These are phyloP conservation scores for Starmera quercuum DNA, from an alignment of 805 yeast genomes.

Conservation along the genomic window DNA sequence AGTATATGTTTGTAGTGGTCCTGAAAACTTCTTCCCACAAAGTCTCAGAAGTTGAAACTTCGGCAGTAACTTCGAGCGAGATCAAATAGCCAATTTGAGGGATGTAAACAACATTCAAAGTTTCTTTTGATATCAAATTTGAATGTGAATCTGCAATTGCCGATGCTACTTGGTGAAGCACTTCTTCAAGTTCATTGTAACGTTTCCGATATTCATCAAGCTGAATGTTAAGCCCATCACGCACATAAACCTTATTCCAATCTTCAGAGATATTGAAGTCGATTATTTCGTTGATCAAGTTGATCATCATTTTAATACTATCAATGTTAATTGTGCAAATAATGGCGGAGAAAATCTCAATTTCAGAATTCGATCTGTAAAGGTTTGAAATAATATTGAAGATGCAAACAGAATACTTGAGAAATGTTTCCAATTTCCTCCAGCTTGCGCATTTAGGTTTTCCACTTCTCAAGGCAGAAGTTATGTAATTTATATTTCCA, in stretches of 20 bases:
- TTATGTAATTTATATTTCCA: conserved; percentile 21
- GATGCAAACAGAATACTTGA: conserved; percentile 14
- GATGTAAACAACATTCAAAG: conserved; percentile 30
- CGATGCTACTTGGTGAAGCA: conserved; percentile 19
- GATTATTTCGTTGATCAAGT: conserved; percentile 19
- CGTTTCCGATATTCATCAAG: conserved; percentile 20
- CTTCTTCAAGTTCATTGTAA: conserved; percentile 25
- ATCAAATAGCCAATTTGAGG: conserved; percentile 39
- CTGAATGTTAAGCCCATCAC: conserved; percentile 21
- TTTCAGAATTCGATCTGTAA: conserved; percentile 1
- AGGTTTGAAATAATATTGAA: conserved; percentile 5
- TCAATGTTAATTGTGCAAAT: conserved; percentile 6
- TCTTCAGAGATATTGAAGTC: conserved; percentile 30
- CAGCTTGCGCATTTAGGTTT: conserved; percentile 21
- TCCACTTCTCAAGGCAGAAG: conserved; percentile 18
- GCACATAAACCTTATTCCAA: conserved; percentile 19
- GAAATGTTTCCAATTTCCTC: conserved; percentile 20
- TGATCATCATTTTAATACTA: conserved; percentile 6
- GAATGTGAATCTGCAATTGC: conserved; percentile 5
- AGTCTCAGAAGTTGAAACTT: conserved; percentile 3
- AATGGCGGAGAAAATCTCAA: conserved; percentile 11
- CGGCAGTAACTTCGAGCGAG: conserved; percentile 20
- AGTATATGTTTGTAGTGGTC: conserved; percentile 29
- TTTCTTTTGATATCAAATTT: conserved; percentile 5
- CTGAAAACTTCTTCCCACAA: conserved; percentile 31